Evolutionary conservation across 306 rosid genomes (phyloP).

Genomic region (Purshia tridentata): DNA sequence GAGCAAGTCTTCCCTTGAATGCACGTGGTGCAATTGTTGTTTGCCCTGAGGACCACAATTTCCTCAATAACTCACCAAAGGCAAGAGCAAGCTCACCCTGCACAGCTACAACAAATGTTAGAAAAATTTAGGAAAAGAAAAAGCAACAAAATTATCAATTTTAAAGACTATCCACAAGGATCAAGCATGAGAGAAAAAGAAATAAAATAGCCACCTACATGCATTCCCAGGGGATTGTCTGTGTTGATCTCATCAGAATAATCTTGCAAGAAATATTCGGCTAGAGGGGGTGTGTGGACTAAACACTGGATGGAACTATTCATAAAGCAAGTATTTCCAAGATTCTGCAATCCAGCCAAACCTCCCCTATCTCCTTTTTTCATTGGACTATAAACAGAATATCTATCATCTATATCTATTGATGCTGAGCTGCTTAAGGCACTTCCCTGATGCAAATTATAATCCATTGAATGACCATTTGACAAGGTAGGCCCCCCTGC

Average conservation of each 20-base stretch:
- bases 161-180: conserved; percentile 15
- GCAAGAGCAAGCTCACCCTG: conserved; percentile 99
- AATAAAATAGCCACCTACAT: conserved; percentile 51
- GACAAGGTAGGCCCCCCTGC: conserved; percentile 92
- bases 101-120: conserved; percentile 30
- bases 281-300: conserved; percentile 89
- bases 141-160: conserved; percentile 14
- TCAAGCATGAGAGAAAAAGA: conserved; percentile 13
- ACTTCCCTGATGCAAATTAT: conserved; percentile 55
- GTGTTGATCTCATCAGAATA: conserved; percentile 83
- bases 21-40: conserved; percentile 80
- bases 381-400: conserved; percentile 40
- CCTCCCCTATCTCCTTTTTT: conserved; percentile 73
- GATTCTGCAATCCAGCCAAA: conserved; percentile 94
- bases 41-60: conserved; percentile 93
- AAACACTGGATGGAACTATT: conserved; percentile 92
- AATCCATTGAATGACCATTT: conserved; percentile 74
- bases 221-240: conserved; percentile 97
- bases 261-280: conserved; percentile 86
- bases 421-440: conserved; percentile 54
- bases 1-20: conserved; percentile 89
- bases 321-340: conserved; percentile 99
- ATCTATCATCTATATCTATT: conserved; percentile 59
- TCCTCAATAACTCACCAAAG: conserved; percentile 89
- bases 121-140: conserved; percentile 13